Conservation (phyloP, 805 yeast species). For the Teunomyces stri region DNA sequence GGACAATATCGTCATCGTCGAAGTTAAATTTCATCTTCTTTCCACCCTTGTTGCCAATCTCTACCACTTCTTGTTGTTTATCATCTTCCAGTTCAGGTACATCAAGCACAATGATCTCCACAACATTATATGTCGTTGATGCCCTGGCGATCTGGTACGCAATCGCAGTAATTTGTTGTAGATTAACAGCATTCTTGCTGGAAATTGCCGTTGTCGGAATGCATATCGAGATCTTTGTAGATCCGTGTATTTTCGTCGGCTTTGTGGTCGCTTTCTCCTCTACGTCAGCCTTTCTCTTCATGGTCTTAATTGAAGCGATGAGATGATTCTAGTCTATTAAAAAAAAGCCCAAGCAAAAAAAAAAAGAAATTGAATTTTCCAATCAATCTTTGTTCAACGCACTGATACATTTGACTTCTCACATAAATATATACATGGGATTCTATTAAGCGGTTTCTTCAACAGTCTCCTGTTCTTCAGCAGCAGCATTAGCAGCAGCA, state of each 20-base stretch:
- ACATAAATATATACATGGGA: neutral
- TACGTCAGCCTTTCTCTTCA: conserved; percentile 24
- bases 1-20: conserved; percentile 27
- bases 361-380: neutral
- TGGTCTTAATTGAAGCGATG: neutral
- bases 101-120: conserved; percentile 73
- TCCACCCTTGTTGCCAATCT: conserved; percentile 23
- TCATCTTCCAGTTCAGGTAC: conserved; percentile 29
- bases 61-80: conserved; percentile 17
- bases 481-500: conserved; percentile 26
- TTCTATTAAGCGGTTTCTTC: conserved; percentile 3
- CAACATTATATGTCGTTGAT: conserved; percentile 65
- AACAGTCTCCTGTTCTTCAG: conserved; percentile 36
- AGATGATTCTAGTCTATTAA: no score
- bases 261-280: conserved; percentile 23
- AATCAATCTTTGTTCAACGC: neutral
- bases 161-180: conserved; percentile 70
- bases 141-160: conserved; percentile 79
- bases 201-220: conserved; percentile 69
- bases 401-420: neutral
- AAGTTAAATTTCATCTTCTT: conserved; percentile 32
- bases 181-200: conserved; percentile 52
- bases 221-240: conserved; percentile 55
- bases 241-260: conserved; percentile 24
- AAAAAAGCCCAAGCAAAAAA: neutral